These are phyloP conservation scores for Lachnellula suecica DNA, from an alignment of 2,329 filamentous ascomycete species.

Conservation along the genomic window DNA sequence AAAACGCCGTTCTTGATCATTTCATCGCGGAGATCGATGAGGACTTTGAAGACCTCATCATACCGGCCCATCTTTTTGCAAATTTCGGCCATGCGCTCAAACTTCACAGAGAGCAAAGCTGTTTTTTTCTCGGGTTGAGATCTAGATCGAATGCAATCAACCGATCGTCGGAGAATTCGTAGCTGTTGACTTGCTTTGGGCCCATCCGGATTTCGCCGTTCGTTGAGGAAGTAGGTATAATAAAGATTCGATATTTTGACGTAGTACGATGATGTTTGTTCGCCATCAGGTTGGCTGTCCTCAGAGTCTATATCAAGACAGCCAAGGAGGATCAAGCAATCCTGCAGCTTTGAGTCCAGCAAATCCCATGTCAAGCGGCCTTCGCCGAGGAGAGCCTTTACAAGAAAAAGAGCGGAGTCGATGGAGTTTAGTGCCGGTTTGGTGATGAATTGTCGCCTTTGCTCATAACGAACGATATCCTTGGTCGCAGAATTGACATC, in stretches of 20 bases:
- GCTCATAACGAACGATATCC: slow-evolving; percentile 59
- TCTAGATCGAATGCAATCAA: slow-evolving; percentile 59
- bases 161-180: slow-evolving; percentile 60
- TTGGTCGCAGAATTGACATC: slow-evolving; percentile 52
- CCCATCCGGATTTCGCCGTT: slow-evolving; percentile 45
- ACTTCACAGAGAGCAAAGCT: slow-evolving; percentile 60
- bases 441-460: slow-evolving; percentile 47
- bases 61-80: slow-evolving; percentile 52
- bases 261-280: slow-evolving; percentile 45
- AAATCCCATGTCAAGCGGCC: slow-evolving; percentile 50
- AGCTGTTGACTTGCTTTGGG: slow-evolving; percentile 45
- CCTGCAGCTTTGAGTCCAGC: slow-evolving; percentile 56
- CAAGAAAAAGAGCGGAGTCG: slow-evolving; percentile 58
- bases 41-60: slow-evolving; percentile 57
- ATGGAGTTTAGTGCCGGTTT: slow-evolving; percentile 55
- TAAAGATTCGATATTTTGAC: slow-evolving; percentile 72
- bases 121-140: slow-evolving; percentile 54
- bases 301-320: slow-evolving; percentile 40
- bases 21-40: slow-evolving; percentile 60
- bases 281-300: slow-evolving; percentile 19
- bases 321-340: slow-evolving; percentile 54
- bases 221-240: slow-evolving; percentile 58
- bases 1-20: slow-evolving; percentile 60
- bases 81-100: slow-evolving; percentile 65
- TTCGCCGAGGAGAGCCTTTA: slow-evolving; percentile 52